Conservation (phyloP, 23 red algal species). For the Agarophyton chilense region DNA sequence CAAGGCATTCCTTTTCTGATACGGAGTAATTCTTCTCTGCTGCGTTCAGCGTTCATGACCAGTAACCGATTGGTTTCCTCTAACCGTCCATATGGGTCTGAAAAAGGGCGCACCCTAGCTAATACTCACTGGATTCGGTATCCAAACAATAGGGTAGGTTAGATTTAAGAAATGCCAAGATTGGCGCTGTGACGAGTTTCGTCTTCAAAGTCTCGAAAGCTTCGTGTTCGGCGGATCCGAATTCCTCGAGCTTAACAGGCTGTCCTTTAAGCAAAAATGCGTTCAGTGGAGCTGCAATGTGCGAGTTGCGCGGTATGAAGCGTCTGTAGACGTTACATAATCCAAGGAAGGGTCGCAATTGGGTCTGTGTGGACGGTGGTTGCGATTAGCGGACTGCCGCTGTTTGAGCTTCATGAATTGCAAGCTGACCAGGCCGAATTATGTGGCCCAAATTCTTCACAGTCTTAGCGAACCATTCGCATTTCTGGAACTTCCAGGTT, state of each 20-base stretch:
- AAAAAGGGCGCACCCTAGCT: too few species aligned
- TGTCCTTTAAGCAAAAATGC: slow-evolving; percentile 5
- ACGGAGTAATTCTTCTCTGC: too few species aligned
- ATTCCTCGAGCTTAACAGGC: neutral
- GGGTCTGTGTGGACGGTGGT: too few species aligned
- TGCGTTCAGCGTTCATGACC: too few species aligned
- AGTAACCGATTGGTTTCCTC: too few species aligned
- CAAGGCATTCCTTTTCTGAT: too few species aligned
- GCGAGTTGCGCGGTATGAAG: neutral
- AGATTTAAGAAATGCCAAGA: neutral
- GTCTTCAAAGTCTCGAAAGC: neutral
- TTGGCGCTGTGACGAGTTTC: neutral
- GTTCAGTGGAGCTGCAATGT: neutral
- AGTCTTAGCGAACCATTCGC: neutral
- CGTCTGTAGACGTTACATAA: neutral
- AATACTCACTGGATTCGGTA: too few species aligned
- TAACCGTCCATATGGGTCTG: too few species aligned
- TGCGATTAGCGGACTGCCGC: too few species aligned
- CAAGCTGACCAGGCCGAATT: neutral
- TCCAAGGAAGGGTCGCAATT: too few species aligned
- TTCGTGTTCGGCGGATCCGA: neutral
- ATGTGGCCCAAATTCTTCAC: neutral
- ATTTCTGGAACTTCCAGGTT: neutral
- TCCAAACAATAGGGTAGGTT: too few species aligned
- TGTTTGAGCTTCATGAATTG: neutral